phyloP scores from a whole-genome alignment of 2,329 filamentous ascomycete genomes.

The Verticillium isaacii region DNA sequence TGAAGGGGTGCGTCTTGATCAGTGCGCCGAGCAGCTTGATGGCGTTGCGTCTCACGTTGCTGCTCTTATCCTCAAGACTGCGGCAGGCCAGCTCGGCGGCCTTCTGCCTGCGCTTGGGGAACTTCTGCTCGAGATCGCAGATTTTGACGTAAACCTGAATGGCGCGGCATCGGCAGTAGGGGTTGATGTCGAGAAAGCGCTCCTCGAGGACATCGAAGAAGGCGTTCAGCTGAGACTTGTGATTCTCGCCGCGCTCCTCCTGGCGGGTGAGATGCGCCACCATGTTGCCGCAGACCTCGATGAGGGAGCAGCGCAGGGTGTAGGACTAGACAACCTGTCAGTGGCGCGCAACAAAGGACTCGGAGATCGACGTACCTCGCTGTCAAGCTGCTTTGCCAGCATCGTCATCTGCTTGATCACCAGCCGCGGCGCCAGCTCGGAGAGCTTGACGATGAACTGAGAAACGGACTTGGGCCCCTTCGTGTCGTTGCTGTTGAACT shows the following conservation, averaged over 20 bases:
- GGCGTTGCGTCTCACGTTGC: conserved; percentile 90
- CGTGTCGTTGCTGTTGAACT: conserved; percentile 95
- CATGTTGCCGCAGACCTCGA: conserved; percentile 96
- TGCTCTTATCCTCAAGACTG: conserved; percentile 96
- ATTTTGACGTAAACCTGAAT: conserved; percentile 92
- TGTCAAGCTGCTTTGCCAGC: conserved; percentile 90
- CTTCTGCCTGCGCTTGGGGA: conserved; percentile 83
- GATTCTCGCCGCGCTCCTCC: conserved; percentile 85
- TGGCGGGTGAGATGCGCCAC: conserved; percentile 86
- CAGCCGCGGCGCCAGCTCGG: conserved; percentile 82
- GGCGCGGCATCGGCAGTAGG: conserved; percentile 86
- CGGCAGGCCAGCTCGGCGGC: conserved; percentile 82
- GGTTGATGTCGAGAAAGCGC: conserved; percentile 92
- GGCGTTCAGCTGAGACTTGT: conserved; percentile 91
- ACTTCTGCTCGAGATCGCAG: conserved; percentile 93
- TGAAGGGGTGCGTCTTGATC: conserved; percentile 92
- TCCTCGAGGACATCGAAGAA: conserved; percentile 98
- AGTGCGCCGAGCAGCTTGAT: conserved; percentile 86
- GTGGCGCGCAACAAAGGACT: background rate
- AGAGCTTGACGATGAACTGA: conserved; percentile 86
- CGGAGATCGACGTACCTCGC: conserved; percentile 55
- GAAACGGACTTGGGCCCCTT: conserved; percentile 96
- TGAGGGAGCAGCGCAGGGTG: conserved; percentile 85
- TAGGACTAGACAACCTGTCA: conserved; percentile 59
- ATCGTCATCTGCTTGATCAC: conserved; percentile 98